phyloP scores from a whole-genome alignment of 75 land plant species.

The Pinus albicaulis region DNA sequence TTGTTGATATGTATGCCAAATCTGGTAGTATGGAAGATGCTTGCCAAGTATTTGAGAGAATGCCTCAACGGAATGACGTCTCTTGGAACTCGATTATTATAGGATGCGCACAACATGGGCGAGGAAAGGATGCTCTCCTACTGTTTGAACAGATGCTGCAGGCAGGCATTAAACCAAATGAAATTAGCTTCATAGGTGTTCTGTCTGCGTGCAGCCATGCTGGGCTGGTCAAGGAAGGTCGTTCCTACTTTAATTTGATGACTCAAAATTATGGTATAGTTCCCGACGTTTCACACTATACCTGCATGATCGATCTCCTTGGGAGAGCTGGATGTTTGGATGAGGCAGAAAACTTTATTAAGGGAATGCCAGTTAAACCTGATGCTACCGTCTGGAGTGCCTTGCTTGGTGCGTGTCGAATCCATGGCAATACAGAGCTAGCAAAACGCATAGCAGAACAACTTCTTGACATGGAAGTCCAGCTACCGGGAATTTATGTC shows the following conservation, averaged over 20 bases:
- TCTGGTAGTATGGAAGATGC: conserved; percentile 36
- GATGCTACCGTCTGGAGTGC: conserved; percentile 60
- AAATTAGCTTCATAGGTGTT: conserved; percentile 56
- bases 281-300: conserved; percentile 53
- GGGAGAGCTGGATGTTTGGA: conserved; percentile 54
- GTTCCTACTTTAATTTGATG: conserved; percentile 39
- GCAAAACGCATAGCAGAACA: conserved; percentile 43
- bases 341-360: conserved; percentile 51
- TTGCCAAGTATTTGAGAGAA: conserved; percentile 19
- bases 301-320: conserved; percentile 57
- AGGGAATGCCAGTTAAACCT: conserved; percentile 42
- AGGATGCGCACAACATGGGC: conserved; percentile 37
- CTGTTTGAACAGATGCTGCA: conserved; percentile 41
- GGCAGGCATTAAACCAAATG: conserved; percentile 28
- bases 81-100: conserved; percentile 53
- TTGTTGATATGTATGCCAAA: conserved; percentile 43
- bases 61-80: conserved; percentile 30
- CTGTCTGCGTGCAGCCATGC: conserved; percentile 69
- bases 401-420: conserved; percentile 56
- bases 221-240: conserved; percentile 54
- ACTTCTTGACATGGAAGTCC: conserved; percentile 39
- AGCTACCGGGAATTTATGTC: conserved; percentile 47
- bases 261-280: conserved; percentile 26
- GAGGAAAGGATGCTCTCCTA: conserved; percentile 19
- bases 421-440: conserved; percentile 37